phyloP scores from a whole-genome alignment of 441 rosid species.

The Brassica balearica region DNA sequence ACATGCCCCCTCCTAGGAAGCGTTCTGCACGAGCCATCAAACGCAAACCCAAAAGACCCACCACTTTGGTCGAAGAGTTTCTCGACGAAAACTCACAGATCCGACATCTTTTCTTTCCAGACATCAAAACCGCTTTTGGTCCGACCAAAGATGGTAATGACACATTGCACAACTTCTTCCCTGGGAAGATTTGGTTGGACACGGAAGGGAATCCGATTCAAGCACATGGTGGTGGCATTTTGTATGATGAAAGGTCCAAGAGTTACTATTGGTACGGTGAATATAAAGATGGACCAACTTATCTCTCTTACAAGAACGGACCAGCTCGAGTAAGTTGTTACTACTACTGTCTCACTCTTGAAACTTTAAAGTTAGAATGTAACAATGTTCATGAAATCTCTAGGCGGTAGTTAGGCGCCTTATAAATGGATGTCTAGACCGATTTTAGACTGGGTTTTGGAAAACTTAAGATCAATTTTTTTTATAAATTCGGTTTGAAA shows the following conservation, averaged over 20 bases:
- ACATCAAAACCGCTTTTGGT: slow-evolving; percentile 61
- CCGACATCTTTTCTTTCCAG: slow-evolving; percentile 77
- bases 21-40: slow-evolving; percentile 89
- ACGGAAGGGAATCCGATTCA: slow-evolving; percentile 92
- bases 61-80: slow-evolving; percentile 83
- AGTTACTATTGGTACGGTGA: slow-evolving; percentile 93
- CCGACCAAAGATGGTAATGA: slow-evolving; percentile 66
- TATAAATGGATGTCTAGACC: not conserved
- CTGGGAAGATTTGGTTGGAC: slow-evolving; percentile 87
- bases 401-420: not conserved
- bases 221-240: slow-evolving; percentile 89
- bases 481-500: not conserved
- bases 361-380: not conserved
- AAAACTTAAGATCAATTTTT: not conserved
- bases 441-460: not conserved
- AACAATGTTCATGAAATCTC: not conserved
- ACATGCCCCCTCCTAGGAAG: slow-evolving; percentile 83
- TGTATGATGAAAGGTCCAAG: slow-evolving; percentile 64
- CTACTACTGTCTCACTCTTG: not conserved
- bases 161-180: slow-evolving; percentile 60
- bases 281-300: slow-evolving; percentile 93
- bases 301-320: slow-evolving; percentile 74
- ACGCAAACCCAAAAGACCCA: slow-evolving; percentile 73
- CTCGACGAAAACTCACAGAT: slow-evolving; percentile 89
- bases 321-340: slow-evolving; percentile 76